These are phyloP conservation scores for Colletotrichum sp. DNA, from an alignment of 2,329 filamentous ascomycete species.

Conservation along the genomic window DNA sequence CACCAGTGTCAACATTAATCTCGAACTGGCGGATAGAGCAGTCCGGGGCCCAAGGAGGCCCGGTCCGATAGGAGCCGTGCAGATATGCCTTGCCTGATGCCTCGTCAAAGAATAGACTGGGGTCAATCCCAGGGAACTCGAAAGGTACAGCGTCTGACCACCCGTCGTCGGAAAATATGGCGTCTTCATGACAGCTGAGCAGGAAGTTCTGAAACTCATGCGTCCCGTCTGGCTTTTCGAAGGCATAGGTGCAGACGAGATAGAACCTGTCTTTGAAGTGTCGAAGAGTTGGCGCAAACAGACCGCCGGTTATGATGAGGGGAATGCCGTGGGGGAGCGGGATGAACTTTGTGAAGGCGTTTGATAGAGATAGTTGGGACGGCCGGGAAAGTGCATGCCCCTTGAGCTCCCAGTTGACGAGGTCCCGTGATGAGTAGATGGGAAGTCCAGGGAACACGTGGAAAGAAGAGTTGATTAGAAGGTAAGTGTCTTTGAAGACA, in stretches of 20 bases:
- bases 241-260: background rate
- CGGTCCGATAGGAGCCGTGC: background rate
- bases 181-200: background rate
- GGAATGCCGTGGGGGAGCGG: background rate
- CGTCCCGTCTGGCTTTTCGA: background rate
- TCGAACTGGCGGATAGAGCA: constrained; percentile 23
- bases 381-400: background rate
- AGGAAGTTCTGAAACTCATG: background rate
- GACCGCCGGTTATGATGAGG: background rate
- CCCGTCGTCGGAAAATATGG: background rate
- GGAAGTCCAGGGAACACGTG: constrained; percentile 63
- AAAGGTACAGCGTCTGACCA: background rate
- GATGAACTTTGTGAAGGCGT: background rate
- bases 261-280: background rate
- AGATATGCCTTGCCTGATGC: background rate
- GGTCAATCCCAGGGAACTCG: background rate
- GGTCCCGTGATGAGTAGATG: constrained; percentile 35
- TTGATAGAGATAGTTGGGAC: background rate
- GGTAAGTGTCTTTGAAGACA: constrained; percentile 30
- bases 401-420: constrained; percentile 26
- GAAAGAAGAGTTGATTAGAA: constrained; percentile 59
- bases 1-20: constrained; percentile 25
- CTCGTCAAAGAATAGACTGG: background rate
- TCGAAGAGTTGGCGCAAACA: background rate
- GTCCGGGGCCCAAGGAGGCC: background rate